Conservation (phyloP, 345 rosid genomes). For the Populus euphratica region DNA sequence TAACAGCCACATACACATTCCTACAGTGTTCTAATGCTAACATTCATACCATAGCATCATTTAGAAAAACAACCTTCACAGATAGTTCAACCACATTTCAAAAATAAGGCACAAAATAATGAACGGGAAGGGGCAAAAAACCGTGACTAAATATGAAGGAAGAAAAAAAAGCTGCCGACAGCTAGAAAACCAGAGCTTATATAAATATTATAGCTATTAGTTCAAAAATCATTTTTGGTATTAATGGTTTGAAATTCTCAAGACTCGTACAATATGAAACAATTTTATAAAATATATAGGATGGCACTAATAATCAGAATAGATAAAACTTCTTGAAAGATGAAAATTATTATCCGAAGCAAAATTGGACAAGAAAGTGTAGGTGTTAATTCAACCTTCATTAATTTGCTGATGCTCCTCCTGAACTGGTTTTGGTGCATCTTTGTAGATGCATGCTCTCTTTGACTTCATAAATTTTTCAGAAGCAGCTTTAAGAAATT, state of each 20-base stretch:
- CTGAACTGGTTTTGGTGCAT: constrained; percentile 43
- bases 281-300: not conserved
- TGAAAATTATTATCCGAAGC: not conserved
- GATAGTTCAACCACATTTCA: not conserved
- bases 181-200: not conserved
- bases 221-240: not conserved
- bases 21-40: not conserved
- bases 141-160: not conserved
- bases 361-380: constrained; percentile 9
- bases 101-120: not conserved
- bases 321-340: not conserved
- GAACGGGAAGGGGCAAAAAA: not conserved
- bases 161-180: not conserved
- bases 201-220: not conserved
- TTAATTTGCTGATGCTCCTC: constrained; percentile 35
- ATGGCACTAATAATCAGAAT: not conserved
- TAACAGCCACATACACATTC: not conserved
- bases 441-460: constrained; percentile 44
- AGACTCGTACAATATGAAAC: not conserved
- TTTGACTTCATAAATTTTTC: constrained; percentile 77
- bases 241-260: not conserved
- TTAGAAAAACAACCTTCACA: not conserved
- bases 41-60: not conserved
- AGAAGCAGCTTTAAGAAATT: constrained; percentile 56
- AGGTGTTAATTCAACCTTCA: constrained; percentile 34